These are phyloP conservation scores for Vaccinium myrtillus DNA, from an alignment of 148 eudicot genomes.

Conservation along the genomic window DNA sequence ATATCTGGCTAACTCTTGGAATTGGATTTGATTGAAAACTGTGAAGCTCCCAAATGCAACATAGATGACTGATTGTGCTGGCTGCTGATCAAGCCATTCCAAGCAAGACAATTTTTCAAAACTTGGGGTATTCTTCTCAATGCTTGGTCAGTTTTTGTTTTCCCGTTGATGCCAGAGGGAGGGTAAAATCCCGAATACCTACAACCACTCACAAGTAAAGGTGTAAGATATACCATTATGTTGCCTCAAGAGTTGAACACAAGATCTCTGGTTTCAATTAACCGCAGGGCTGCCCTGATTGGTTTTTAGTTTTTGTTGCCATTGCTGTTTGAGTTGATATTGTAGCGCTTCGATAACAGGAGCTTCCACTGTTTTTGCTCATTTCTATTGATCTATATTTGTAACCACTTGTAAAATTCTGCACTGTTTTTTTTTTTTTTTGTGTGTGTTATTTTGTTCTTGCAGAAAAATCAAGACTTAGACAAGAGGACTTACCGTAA, in stretches of 20 bases:
- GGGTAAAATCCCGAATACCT: not conserved
- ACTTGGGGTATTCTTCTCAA: not conserved
- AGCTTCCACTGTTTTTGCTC: not conserved
- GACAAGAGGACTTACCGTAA: constrained; percentile 22
- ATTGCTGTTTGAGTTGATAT: not conserved
- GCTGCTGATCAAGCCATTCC: constrained; percentile 36
- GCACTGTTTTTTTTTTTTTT: not conserved
- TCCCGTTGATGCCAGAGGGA: not conserved
- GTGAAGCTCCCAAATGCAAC: constrained; percentile 35
- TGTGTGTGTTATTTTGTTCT: not conserved
- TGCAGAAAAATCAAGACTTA: not conserved
- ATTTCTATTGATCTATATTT: not conserved
- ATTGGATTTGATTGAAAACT: constrained; percentile 27
- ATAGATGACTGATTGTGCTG: constrained; percentile 29
- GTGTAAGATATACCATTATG: not conserved
- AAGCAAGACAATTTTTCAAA: constrained; percentile 5
- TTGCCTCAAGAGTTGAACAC: too few species aligned
- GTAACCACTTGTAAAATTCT: not conserved
- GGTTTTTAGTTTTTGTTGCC: not conserved
- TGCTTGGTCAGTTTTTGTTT: not conserved
- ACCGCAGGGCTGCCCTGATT: not conserved
- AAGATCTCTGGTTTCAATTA: too few species aligned
- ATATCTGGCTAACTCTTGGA: constrained; percentile 41
- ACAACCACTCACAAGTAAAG: not conserved
- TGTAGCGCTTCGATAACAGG: not conserved